phyloP scores from a whole-genome alignment of 2,329 filamentous ascomycete genomes.

The Macrophomina pseudophaseolina region DNA sequence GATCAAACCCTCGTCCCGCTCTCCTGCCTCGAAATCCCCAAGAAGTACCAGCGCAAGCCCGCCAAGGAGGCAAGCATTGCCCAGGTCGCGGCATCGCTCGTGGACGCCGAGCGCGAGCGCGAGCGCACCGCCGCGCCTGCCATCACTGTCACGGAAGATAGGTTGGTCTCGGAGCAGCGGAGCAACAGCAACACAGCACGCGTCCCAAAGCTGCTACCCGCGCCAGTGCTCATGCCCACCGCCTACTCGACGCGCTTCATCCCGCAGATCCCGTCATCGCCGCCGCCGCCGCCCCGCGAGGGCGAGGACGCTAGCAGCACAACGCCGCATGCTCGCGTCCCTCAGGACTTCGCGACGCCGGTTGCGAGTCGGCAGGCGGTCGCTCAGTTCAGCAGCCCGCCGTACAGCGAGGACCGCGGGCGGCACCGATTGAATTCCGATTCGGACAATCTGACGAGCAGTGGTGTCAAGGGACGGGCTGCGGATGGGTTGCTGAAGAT shows the following conservation, averaged over 20 bases:
- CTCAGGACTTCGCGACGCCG: slow-evolving; percentile 25
- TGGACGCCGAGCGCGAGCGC: slow-evolving; percentile 27
- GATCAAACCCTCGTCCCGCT: slow-evolving; percentile 72
- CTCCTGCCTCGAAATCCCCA: slow-evolving; percentile 56
- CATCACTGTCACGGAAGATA: slow-evolving; percentile 39
- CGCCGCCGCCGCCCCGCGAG: background rate
- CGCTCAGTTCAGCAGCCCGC: slow-evolving; percentile 33
- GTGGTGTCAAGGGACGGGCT: slow-evolving; percentile 56
- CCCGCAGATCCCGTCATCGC: slow-evolving; percentile 28
- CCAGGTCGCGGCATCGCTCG: slow-evolving; percentile 33
- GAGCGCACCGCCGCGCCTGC: slow-evolving; percentile 33
- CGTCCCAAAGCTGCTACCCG: slow-evolving; percentile 38
- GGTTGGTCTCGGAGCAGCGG: background rate
- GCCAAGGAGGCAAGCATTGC: slow-evolving; percentile 36
- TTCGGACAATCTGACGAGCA: slow-evolving; percentile 49
- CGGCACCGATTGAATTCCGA: background rate
- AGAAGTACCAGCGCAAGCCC: slow-evolving; percentile 28
- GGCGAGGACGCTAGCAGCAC: slow-evolving; percentile 27
- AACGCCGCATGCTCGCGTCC: slow-evolving; percentile 29
- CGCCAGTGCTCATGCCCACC: slow-evolving; percentile 47
- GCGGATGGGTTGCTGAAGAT: slow-evolving; percentile 61
- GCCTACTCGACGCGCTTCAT: slow-evolving; percentile 45
- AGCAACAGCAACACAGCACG: background rate
- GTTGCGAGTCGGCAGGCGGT: slow-evolving; percentile 27
- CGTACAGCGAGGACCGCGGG: slow-evolving; percentile 39